phyloP scores from a whole-genome alignment of 495 filamentous ascomycete species.

The Penicillium fimorum region DNA sequence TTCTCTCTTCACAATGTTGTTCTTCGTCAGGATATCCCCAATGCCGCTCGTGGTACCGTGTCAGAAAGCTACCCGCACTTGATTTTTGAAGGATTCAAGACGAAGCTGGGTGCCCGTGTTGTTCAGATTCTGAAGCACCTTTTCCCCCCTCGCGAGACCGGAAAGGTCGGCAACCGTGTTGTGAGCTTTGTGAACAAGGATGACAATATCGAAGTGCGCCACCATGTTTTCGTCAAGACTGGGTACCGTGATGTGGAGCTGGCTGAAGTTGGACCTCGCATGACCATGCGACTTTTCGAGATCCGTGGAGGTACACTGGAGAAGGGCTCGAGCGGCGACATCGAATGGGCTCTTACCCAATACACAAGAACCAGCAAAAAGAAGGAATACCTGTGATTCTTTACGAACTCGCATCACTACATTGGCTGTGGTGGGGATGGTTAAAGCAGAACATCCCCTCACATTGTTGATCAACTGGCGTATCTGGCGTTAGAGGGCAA shows the following conservation, averaged over 20 bases:
- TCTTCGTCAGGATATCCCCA: conserved; percentile 88
- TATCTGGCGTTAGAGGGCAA: conserved; percentile 23
- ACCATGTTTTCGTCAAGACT: conserved; percentile 81
- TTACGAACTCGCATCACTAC: conserved; percentile 21
- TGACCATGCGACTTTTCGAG: conserved; percentile 96
- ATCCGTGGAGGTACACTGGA: conserved; percentile 91
- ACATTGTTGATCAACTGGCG: conserved; percentile 18
- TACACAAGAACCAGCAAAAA: conserved; percentile 90
- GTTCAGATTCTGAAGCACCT: conserved; percentile 92
- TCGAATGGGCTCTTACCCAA: conserved; percentile 92
- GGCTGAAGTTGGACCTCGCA: conserved; percentile 90
- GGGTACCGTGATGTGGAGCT: conserved; percentile 87
- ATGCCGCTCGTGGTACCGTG: conserved; percentile 82
- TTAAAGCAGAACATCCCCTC: conserved; percentile 12
- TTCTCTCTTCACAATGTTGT: conserved; percentile 95
- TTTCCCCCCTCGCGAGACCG: conserved; percentile 83
- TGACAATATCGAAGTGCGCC: conserved; percentile 84
- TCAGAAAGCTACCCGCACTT: conserved; percentile 92
- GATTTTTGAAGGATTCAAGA: conserved; percentile 91
- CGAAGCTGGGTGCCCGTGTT: conserved; percentile 75
- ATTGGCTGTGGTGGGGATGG: conserved; percentile 18
- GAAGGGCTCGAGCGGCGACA: conserved; percentile 87
- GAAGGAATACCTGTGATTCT: conserved; percentile 80
- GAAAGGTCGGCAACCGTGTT: conserved; percentile 81
- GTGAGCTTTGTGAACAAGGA: conserved; percentile 95